Evolutionary conservation across 2,329 filamentous ascomycete genomes (phyloP), one percentile per base, ranked within the genome.

Genomic region (Penicillium concentricum): DNA sequence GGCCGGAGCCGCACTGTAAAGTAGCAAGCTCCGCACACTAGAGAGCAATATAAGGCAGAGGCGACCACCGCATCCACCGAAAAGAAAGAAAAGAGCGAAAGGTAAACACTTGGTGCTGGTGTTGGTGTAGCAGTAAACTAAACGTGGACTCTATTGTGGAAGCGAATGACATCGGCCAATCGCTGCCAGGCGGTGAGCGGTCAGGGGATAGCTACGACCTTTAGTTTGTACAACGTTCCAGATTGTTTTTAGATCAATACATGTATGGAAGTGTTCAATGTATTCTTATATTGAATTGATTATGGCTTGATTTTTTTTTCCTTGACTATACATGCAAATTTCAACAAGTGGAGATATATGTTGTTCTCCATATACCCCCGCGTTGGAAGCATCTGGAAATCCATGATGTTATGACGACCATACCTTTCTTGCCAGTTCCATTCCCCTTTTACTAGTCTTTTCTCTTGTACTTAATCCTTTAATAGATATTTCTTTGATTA

Each of bases 1-100:
- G 72, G 74, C 72, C 74, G 74, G 71, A 76, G 74, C 75, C 74
- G 72, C 74, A 72, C 69, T 68, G 66, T 66, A 67, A 61, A 73
- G 69, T 67, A 71, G 68, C 69, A 73, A 69, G 69, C 72, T 74
- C 70, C 71, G 67, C 71, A 71, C 69, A 63, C 67, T 69, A 62
- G 63, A 68, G 56, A 66, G 54, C 58, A 57, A 54, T 58, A 64
- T 45, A 61, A 65, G 58, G 70, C 60, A 67, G 57, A 66, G 48
- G 62, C 57, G 62, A 69, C 65, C 66, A 68, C 68, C 62, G 65
- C 71, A 74, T 72, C 65, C 69, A 72, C 68, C 63, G 56, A 55
- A 61, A 63, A 57, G 49, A 49, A 52, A 62, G 51, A 61, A 65
- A 61, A 61, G 62, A 61, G 65, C 62, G 44, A 60, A 61, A 62